Conservation (phyloP, 2,329 filamentous ascomycete genomes). For the Chrysoporthe deuterocubensis region DNA sequence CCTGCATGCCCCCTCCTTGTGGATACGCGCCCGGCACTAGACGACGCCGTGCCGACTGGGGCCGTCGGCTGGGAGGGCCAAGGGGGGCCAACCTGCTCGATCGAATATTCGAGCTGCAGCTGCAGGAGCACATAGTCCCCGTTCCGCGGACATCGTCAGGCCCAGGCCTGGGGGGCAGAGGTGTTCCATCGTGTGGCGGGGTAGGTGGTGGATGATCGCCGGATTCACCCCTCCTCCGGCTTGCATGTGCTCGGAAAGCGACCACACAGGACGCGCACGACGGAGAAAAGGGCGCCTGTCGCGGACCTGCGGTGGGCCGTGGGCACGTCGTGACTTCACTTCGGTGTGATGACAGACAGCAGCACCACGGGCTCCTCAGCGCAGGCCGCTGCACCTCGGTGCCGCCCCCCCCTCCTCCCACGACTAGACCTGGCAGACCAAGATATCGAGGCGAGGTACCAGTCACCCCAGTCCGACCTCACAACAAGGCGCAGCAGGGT, state of each 20-base stretch:
- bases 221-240: background rate
- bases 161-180: background rate
- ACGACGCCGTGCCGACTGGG: constrained; percentile 5
- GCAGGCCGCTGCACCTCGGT: background rate
- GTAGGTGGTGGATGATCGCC: background rate
- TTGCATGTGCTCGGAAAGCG: constrained; percentile 12
- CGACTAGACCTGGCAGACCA: no score
- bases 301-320: background rate
- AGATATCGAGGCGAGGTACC: no score
- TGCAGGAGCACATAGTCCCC: background rate
- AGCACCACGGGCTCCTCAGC: background rate
- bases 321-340: background rate
- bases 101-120: background rate
- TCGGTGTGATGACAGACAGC: background rate
- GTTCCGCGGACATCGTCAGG: constrained; percentile 3
- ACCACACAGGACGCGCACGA: constrained; percentile 1
- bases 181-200: constrained; percentile 5
- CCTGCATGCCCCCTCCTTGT: background rate
- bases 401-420: no score
- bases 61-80: background rate
- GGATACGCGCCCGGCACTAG: constrained; percentile 14
- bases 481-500: no score
- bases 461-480: no score
- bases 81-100: background rate
- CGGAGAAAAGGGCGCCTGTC: background rate